Evolutionary conservation across 2,329 filamentous ascomycete species (phyloP).

Genomic region (Nothopassalora personata): DNA sequence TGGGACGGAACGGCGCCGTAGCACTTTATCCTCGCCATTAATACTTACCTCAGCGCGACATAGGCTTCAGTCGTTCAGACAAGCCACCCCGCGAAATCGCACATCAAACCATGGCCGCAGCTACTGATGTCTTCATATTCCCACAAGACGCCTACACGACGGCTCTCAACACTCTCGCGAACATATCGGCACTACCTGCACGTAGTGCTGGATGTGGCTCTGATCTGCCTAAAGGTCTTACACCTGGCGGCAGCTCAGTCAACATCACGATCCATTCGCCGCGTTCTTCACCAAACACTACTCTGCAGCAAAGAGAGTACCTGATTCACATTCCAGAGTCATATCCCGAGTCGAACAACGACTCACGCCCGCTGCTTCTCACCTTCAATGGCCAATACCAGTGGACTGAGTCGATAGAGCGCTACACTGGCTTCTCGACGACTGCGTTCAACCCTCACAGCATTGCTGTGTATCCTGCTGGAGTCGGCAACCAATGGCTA

Average conservation of each 20-base stretch:
- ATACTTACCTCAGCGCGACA: too few relatives aligned
- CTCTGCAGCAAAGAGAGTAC: slow-evolving; percentile 3
- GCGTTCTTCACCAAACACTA: slow-evolving; percentile 1
- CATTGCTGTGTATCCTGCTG: slow-evolving; percentile 44
- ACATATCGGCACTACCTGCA: not conserved
- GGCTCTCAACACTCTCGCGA: not conserved
- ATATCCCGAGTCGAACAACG: not conserved
- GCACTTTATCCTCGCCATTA: not conserved
- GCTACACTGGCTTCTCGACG: slow-evolving; percentile 40
- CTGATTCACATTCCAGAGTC: slow-evolving; percentile 1
- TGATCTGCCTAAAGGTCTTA: not conserved
- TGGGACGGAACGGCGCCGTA: not conserved
- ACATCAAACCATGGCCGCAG: not conserved
- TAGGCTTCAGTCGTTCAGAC: too few relatives aligned
- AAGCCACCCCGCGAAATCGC: not conserved
- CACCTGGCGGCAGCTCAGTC: slow-evolving; percentile 1
- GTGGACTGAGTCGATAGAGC: slow-evolving; percentile 1
- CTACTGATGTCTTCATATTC: not conserved
- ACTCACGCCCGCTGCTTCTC: not conserved
- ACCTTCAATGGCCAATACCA: slow-evolving; percentile 5
- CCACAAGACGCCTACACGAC: not conserved
- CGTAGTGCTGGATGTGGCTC: slow-evolving; percentile 1
- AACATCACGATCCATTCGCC: slow-evolving; percentile 1
- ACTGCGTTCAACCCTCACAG: slow-evolving; percentile 38
- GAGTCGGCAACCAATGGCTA: slow-evolving; percentile 36